Conservation (phyloP, 495 filamentous ascomycete species). For the Aspergillus mulundensis region DNA sequence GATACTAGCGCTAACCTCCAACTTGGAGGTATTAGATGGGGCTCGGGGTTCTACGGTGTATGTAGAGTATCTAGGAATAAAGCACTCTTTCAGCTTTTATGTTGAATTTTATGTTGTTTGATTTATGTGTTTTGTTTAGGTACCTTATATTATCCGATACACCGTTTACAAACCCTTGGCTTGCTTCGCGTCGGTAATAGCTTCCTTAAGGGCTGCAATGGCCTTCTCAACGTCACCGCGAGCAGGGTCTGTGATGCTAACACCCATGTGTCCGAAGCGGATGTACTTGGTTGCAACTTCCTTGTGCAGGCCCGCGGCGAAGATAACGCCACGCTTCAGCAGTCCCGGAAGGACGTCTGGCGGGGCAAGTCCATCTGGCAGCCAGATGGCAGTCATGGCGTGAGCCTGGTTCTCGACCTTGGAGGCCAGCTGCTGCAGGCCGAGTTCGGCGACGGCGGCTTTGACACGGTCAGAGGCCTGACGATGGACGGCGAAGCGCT, state of each 20-base stretch:
- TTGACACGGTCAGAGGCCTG: constrained; percentile 78
- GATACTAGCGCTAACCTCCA: not conserved
- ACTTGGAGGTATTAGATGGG: not conserved
- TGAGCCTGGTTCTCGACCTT: constrained; percentile 89
- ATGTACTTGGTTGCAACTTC: constrained; percentile 69
- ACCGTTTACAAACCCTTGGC: constrained; percentile 41
- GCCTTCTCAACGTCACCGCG: constrained; percentile 75
- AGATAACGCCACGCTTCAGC: constrained; percentile 85
- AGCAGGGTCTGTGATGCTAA: constrained; percentile 62
- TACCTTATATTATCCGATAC: not conserved
- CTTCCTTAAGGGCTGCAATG: constrained; percentile 68
- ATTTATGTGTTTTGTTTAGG: constrained; percentile 1
- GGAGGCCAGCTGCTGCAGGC: constrained; percentile 77
- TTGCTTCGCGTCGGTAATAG: constrained; percentile 63
- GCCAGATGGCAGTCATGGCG: constrained; percentile 95
- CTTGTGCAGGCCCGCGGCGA: constrained; percentile 93
- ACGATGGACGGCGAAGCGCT: constrained; percentile 76
- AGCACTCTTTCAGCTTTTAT: not conserved
- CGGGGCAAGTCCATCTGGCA: constrained; percentile 76
- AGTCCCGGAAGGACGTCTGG: constrained; percentile 82
- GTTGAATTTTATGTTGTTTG: not conserved
- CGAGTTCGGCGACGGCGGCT: constrained; percentile 69
- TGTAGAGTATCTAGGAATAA: not conserved
- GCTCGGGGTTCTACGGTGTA: no score
- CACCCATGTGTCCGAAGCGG: constrained; percentile 91